Base-by-base conservation (phyloP, 1,284 basidiomycete species). In the Rhodotorula mucilaginosa region DNA sequence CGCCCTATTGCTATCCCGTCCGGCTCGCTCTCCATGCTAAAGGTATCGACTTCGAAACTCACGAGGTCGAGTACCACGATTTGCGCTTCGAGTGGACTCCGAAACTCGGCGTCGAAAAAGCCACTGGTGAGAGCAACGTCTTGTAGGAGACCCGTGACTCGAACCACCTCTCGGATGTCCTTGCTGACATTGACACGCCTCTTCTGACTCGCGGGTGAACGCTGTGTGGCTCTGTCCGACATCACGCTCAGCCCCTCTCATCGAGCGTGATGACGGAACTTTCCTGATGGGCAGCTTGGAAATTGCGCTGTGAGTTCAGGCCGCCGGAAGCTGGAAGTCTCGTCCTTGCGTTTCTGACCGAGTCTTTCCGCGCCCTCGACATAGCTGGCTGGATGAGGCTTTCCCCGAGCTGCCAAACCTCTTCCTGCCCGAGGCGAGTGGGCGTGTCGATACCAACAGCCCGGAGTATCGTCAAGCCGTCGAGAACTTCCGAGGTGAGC, bases 251-350 rank as follows among this genome's bases (percentile, higher is more conserved):
- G 71, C 65, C 2, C 71, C 68, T 1, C 56, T 69, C 46, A 61
- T 72, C 64, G 18, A 64, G 23, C 59, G 39, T 26, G 61, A 63
- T 8, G 71, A 72, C 34, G 71, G 68, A 16, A 29, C 61, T 8
- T 59, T 5, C 49, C 26, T 72, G 39, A 73, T 69, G 68, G 71
- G 67, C 49, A 67, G 68, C 49, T 6, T 57, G n/a, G 26, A 61
- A n/a, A 69, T 70, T 18, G 65, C 67, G 18, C 56, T 15, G 58
- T 46, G 46, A 48, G 21, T 44, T n/a, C 34, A 12, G 39, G 18
- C 58, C 21, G 39, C 39, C 39, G 39, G 10, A 44, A 16, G 54
- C 12, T 21, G n/a, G 52, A 5, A 26, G 52, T 26, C 26, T 26
- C 26, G 1, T 26, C 26, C 1, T 13, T n/a, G 21, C 21, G 13